Evolutionary conservation across 1,284 basidiomycete species (phyloP), one percentile per base, ranked within the genome.

Genomic region (Marasmius oreades): DNA sequence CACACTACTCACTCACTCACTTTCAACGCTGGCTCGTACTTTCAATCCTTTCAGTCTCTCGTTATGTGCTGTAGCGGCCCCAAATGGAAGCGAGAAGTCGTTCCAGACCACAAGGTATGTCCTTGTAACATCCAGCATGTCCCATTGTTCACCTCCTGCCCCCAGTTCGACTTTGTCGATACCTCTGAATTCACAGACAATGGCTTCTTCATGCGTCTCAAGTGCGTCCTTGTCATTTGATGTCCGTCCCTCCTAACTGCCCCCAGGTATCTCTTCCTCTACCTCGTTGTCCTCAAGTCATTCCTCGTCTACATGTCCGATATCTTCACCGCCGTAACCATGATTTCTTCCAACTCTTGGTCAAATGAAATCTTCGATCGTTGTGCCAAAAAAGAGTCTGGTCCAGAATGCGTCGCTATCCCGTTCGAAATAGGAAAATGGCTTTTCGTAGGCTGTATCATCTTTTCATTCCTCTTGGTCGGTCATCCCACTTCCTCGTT

Each of bases 371-470:
- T 96, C 67, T 91, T 93, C 74, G 78, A 86, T 61, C 81, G 86
- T 64, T 94, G 92, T 66, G 72, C 67, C 64, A 53, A 63, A 66
- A 75, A 72, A 63, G 61, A 50, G 16, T 18, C 69, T 62, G 67
- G 77, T 66, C 58, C 81, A 16, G 88, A 91, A 53, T 93, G 92
- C 63, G 85, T 98, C 61, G 84, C 86, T 64, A 93, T 99, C 60
- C 88, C 92, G 6, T 98, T 98, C 75, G 77, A 78, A 57, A 85
- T 92, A 53, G 94, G 93, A 58, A 93, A 95, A 72, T 98, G 95
- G 95, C 79, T 99, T 59, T 98, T 99, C 75, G 90, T 95, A 24
- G 94, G 93, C 42, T 99, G 96, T 72, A 98, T 99, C 80, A 90
- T 97, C 67, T 94, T 98, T 72, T 95, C 93, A 22, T 98, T 98